Evolutionary conservation across 2,329 filamentous ascomycete genomes (phyloP).

Genomic region (Orbilia oligospora): DNA sequence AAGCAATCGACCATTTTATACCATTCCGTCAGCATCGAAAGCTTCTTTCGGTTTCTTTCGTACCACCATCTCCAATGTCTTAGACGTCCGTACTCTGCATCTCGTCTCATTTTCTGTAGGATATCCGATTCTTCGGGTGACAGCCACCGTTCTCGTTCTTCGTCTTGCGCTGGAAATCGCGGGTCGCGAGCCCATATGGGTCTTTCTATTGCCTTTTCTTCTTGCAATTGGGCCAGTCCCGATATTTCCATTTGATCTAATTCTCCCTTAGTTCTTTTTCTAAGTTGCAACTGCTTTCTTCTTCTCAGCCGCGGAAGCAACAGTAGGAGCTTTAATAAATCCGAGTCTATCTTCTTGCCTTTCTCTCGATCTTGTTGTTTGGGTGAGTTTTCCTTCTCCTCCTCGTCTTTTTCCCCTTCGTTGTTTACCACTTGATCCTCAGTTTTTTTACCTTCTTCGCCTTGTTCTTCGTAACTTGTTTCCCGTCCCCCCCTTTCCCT

Average conservation of each 20-base stretch:
- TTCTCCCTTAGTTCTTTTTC: too few relatives aligned
- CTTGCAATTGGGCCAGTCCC: too few relatives aligned
- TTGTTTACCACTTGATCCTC: too few relatives aligned
- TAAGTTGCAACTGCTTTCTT: too few relatives aligned
- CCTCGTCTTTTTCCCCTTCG: background rate
- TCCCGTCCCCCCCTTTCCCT: background rate
- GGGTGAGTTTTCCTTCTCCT: background rate
- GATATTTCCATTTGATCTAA: too few relatives aligned
- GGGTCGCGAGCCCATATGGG: background rate
- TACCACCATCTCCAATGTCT: slow-evolving; percentile 9
- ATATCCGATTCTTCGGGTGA: background rate
- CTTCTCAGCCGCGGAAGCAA: too few relatives aligned
- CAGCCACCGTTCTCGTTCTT: background rate
- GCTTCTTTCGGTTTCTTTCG: background rate
- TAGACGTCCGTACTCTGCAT: background rate
- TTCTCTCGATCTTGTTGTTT: background rate
- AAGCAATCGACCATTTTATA: too few relatives aligned
- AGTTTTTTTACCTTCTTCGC: background rate
- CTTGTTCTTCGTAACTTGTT: background rate
- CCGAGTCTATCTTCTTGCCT: too few relatives aligned
- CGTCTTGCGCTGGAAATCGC: background rate
- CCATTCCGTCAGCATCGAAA: background rate
- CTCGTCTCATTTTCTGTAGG: background rate
- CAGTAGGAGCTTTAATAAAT: too few relatives aligned
- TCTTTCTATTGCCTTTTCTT: too few relatives aligned